These are phyloP conservation scores for Boletus bicolor DNA, from an alignment of 768 basidiomycete species.

Conservation along the genomic window DNA sequence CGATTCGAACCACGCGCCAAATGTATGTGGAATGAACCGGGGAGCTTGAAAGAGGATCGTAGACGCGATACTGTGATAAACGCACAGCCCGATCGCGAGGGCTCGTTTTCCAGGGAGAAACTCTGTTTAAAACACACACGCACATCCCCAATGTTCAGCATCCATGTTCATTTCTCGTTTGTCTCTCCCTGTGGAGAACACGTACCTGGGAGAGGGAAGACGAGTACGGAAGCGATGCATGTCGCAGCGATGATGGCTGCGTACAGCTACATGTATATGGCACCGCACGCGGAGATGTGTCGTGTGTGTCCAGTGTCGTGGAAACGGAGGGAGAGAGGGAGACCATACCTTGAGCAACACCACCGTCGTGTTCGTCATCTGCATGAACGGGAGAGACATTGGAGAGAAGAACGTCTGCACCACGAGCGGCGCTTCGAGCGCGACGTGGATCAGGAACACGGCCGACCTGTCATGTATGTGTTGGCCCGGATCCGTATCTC, in stretches of 20 bases:
- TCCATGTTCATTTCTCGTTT: background rate
- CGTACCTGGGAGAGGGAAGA: conserved; percentile 66
- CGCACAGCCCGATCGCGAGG: conserved; percentile 67
- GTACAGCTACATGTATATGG: conserved; percentile 50
- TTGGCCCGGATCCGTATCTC: background rate
- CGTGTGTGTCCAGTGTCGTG: background rate
- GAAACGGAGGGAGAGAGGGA: conserved; percentile 2
- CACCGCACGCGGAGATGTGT: too few relatives aligned
- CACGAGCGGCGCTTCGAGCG: conserved; percentile 73
- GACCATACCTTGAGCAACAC: conserved; percentile 64
- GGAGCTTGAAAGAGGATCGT: conserved; percentile 75
- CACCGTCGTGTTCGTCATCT: conserved; percentile 79
- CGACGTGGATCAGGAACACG: conserved; percentile 77
- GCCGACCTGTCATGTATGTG: conserved; percentile 41
- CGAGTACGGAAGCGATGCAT: conserved; percentile 61
- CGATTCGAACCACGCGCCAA: conserved; percentile 61
- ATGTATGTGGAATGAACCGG: conserved; percentile 72
- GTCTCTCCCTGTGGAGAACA: conserved; percentile 16
- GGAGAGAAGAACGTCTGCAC: conserved; percentile 73
- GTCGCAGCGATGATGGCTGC: conserved; percentile 57
- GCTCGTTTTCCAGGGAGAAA: conserved; percentile 85
- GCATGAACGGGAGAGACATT: conserved; percentile 62
- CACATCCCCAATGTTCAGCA: background rate
- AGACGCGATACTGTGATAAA: conserved; percentile 73
- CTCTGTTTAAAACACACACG: conserved; percentile 34